Conservation (phyloP, 1,139 yeast genomes). For the Geotrichum australiense region DNA sequence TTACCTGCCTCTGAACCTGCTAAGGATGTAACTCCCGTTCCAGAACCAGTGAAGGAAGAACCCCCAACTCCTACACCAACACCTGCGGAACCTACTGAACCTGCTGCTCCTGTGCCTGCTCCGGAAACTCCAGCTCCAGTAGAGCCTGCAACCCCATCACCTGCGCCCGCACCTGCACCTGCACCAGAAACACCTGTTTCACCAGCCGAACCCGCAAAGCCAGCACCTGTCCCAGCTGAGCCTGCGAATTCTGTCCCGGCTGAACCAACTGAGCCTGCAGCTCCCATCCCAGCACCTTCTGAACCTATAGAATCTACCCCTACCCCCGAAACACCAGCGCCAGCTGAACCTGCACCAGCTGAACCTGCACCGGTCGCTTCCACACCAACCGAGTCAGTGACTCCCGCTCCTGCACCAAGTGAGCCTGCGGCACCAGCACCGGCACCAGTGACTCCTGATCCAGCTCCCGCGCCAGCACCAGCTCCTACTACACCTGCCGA, state of each 20-base stretch:
- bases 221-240: constrained; percentile 1
- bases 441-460: constrained; percentile 1
- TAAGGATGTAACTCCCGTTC: constrained; percentile 4
- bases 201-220: neutral
- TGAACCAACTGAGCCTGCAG: constrained; percentile 3
- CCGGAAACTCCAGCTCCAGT: neutral
- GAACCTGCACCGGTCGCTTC: constrained; percentile 4
- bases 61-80: neutral
- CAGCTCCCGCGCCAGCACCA: neutral
- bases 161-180: constrained; percentile 4
- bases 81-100: neutral
- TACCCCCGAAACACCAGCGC: constrained; percentile 3
- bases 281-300: neutral
- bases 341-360: constrained; percentile 2
- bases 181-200: constrained; percentile 5
- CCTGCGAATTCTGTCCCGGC: constrained; percentile 3
- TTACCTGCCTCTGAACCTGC: no score
- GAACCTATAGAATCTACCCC: constrained; percentile 2
- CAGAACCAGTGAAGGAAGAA: neutral
- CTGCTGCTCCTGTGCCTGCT: neutral
- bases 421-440: neutral
- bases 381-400: neutral
- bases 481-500: constrained; percentile 4
- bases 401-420: constrained; percentile 2
- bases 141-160: neutral